Evolutionary conservation across 2,329 filamentous ascomycete genomes (phyloP).

Genomic region (Penicillium crustosum): DNA sequence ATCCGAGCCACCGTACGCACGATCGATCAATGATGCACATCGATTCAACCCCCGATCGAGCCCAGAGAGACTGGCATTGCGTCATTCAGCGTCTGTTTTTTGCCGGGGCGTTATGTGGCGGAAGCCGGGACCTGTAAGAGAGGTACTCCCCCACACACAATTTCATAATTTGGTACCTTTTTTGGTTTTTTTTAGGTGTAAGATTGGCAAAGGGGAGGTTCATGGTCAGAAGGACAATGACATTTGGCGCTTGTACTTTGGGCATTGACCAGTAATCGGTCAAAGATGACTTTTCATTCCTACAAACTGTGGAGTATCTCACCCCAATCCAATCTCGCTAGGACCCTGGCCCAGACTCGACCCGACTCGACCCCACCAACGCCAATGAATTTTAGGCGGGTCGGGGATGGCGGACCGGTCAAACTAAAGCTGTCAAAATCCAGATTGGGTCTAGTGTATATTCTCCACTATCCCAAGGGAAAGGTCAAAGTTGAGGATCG

Average conservation of each 20-base stretch:
- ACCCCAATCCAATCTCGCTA: conserved; percentile 3
- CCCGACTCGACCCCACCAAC: conserved; percentile 7
- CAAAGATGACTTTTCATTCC: neutral
- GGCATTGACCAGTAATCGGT: neutral
- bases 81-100: conserved; percentile 14
- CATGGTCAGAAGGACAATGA: conserved; percentile 9
- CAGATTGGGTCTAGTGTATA: conserved; percentile 2
- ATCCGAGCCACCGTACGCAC: conserved; percentile 8
- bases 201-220: conserved; percentile 7
- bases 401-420: conserved; percentile 23
- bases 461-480: conserved; percentile 10
- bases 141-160: neutral
- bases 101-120: neutral
- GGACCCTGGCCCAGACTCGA: conserved; percentile 9
- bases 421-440: conserved; percentile 24
- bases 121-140: neutral
- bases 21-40: conserved; percentile 26
- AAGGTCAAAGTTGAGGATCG: conserved; percentile 24
- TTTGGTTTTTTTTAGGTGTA: neutral
- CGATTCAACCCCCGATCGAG: conserved; percentile 23
- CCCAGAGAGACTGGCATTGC: conserved; percentile 1
- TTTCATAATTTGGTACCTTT: neutral
- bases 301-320: neutral
- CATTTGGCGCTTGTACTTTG: conserved; percentile 3
- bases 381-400: conserved; percentile 11